These are phyloP conservation scores for Yarrowia phangngaensis DNA, from an alignment of 805 yeast species.

Conservation along the genomic window DNA sequence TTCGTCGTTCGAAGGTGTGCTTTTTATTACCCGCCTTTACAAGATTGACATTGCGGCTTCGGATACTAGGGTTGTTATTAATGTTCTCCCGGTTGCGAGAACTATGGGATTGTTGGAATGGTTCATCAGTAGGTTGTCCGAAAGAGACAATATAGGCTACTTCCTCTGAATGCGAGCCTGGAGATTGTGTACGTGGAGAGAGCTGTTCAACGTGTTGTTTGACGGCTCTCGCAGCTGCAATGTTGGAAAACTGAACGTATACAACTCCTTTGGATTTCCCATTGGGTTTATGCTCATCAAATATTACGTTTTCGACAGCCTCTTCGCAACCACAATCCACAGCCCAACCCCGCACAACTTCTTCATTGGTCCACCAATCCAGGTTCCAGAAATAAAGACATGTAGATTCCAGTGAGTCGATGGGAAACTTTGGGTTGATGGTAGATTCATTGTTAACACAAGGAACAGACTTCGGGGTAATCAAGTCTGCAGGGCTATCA, in stretches of 20 bases:
- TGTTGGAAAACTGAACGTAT: slow-evolving; percentile 28
- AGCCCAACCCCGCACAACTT: slow-evolving; percentile 31
- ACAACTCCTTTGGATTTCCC: slow-evolving; percentile 32
- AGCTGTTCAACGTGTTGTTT: slow-evolving; percentile 26
- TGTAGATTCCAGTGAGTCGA: slow-evolving; percentile 4
- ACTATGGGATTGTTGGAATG: slow-evolving; percentile 8
- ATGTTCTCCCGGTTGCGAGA: slow-evolving; percentile 16
- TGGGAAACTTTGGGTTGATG: slow-evolving; percentile 8
- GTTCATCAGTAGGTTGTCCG: slow-evolving; percentile 28
- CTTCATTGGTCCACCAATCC: slow-evolving; percentile 34
- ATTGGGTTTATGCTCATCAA: slow-evolving; percentile 33
- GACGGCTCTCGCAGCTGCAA: slow-evolving; percentile 26
- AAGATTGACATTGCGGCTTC: background rate
- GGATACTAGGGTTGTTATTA: slow-evolving; percentile 13
- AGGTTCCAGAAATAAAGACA: slow-evolving; percentile 27
- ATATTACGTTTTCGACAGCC: slow-evolving; percentile 26
- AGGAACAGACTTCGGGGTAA: too few relatives aligned
- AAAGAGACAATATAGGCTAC: slow-evolving; percentile 28
- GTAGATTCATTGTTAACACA: too few relatives aligned
- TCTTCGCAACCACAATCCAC: slow-evolving; percentile 26
- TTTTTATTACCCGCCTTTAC: slow-evolving; percentile 16
- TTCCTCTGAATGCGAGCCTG: slow-evolving; percentile 14
- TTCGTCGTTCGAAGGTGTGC: background rate
- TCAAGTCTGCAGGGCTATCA: too few relatives aligned
- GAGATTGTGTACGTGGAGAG: slow-evolving; percentile 27